phyloP scores from a whole-genome alignment of 2,329 filamentous ascomycete genomes.

The Venturiaceae sp. region DNA sequence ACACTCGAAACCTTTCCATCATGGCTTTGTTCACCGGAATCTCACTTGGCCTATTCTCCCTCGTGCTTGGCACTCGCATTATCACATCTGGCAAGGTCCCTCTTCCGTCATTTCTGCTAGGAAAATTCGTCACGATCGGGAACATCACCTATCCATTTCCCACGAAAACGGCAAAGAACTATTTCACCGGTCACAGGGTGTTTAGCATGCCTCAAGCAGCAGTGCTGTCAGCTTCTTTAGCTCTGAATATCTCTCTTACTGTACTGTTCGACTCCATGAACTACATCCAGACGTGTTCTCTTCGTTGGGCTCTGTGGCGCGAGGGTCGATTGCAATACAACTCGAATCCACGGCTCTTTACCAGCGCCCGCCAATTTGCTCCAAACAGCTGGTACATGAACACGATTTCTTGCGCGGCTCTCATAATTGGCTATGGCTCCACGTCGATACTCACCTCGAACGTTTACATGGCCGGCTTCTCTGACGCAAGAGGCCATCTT shows the following conservation, averaged over 20 bases:
- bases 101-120: neutral
- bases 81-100: neutral
- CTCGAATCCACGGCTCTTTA: slow-evolving; percentile 6
- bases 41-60: neutral
- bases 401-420: neutral
- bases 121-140: neutral
- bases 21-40: neutral
- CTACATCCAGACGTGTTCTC: slow-evolving; percentile 1
- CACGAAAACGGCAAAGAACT: neutral
- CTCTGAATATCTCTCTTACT: neutral
- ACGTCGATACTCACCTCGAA: neutral
- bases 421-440: slow-evolving; percentile 1
- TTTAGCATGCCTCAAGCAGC: neutral
- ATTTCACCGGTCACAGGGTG: neutral
- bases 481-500: neutral
- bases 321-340: slow-evolving; percentile 2
- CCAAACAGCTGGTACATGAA: neutral
- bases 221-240: neutral
- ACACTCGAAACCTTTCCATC: neutral
- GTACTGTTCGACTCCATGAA: neutral
- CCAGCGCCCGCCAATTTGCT: neutral
- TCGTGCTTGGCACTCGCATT: neutral
- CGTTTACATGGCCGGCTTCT: neutral
- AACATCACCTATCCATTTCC: neutral
- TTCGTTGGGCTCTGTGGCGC: slow-evolving; percentile 4